These are phyloP conservation scores for Populus trichocarpa DNA, from an alignment of 441 rosid species.

Conservation along the genomic window DNA sequence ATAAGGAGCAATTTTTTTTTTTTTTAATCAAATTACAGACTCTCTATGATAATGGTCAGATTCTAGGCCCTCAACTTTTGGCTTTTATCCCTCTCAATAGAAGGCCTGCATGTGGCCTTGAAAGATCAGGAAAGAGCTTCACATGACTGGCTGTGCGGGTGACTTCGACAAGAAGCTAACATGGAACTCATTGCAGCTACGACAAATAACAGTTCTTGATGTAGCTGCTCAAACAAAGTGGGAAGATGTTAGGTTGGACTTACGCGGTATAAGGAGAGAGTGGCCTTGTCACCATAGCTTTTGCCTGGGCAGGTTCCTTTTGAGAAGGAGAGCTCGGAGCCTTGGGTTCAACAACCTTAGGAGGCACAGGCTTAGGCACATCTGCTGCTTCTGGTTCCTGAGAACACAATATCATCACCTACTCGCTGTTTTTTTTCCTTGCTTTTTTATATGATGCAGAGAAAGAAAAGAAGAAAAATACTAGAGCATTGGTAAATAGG, in stretches of 20 bases:
- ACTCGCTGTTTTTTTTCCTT: too few relatives aligned
- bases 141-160: neutral
- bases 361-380: constrained; percentile 27
- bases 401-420: neutral
- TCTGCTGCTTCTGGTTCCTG: constrained; percentile 44
- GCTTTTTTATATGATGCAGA: too few relatives aligned
- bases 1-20: neutral
- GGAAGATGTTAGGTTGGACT: constrained; percentile 27
- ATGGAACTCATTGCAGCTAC: neutral
- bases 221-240: constrained; percentile 19
- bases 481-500: neutral
- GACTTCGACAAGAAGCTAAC: neutral
- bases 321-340: constrained; percentile 38
- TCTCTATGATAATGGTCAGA: neutral
- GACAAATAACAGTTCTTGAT: constrained; percentile 20
- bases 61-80: neutral
- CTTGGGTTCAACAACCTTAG: constrained; percentile 34
- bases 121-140: neutral
- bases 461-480: neutral
- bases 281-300: constrained; percentile 38
- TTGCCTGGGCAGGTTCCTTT: constrained; percentile 41
- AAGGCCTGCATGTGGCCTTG: neutral
- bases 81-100: neutral
- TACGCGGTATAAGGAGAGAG: constrained; percentile 80
- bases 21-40: neutral